Base-by-base conservation (phyloP, 208 protist species). In the Tritrichomonas foetus region DNA sequence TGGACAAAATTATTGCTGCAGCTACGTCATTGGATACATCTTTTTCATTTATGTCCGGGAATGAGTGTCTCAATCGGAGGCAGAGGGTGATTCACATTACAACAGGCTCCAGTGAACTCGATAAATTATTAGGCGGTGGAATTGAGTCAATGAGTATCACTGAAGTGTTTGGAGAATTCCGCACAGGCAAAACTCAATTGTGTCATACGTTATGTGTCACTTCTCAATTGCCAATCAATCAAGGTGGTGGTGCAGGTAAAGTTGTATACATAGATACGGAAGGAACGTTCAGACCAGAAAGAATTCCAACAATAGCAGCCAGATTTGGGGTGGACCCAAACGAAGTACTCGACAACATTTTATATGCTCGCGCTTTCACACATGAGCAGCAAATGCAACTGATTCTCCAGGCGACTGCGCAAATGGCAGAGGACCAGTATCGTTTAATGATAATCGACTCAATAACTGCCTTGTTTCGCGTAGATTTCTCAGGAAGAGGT, bases 101-200 rank as follows among this genome's bases (percentile, higher is more conserved):
- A 41, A 99, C 98, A 3, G 98, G 98, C 25, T 97, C 96, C 93
- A 95, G 92, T 0, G 97, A 97, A 16, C 95, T 99, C 0, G 98
- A 99, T 95, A 95, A 97, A 66, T 94, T 99, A 57, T 95, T 99
- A 1, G 97, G 97, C 50, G 98, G 98, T 80, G 98, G 98, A 25
- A 96, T 99, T 57, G 98, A 99, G 94, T 98, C 98, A 75, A 97
- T 97, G 95, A 66, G 39, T 0, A 97, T 98, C 57, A 97, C 97
- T n/a, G 97, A 98, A 94, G 93, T 97, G 8, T 97, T 97, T 95
- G 97, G 97, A 64, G 96, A 97, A 93, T 96, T 95, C 93, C 96
- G 98, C 66, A 99, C 98, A n/a, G 98, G 98, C 66, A 99, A 99
- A 95, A 99, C 98, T 16, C 98, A 99, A 96, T 96, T 99, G 22